phyloP scores from a whole-genome alignment of 2,329 filamentous ascomycete species.

The Plectosphaerella plurivora region DNA sequence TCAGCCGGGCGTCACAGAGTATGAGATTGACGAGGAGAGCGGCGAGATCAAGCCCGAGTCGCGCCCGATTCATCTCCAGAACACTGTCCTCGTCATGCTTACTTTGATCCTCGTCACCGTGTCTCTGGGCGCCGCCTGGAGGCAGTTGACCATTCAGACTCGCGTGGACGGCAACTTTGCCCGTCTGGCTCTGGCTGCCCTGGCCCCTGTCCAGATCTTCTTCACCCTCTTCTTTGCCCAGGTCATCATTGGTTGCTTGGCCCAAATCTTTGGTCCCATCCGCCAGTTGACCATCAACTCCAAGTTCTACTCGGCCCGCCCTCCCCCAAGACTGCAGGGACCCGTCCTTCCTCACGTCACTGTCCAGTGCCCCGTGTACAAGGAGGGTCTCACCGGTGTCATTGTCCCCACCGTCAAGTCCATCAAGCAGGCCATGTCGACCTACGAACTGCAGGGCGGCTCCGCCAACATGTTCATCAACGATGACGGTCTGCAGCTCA shows the following conservation, averaged over 20 bases:
- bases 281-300: constrained; percentile 71
- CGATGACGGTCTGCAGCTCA: constrained; percentile 68
- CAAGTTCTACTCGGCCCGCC: constrained; percentile 74
- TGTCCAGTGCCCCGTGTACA: constrained; percentile 85
- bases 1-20: constrained; percentile 36
- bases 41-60: constrained; percentile 61
- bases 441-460: constrained; percentile 73
- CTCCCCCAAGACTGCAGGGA: constrained; percentile 56
- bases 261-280: constrained; percentile 72
- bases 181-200: constrained; percentile 59
- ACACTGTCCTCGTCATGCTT: constrained; percentile 62
- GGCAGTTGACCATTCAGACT: constrained; percentile 65
- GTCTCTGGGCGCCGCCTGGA: constrained; percentile 65
- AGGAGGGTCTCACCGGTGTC: constrained; percentile 72
- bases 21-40: constrained; percentile 67
- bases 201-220: constrained; percentile 71
- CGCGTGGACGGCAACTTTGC: constrained; percentile 58
- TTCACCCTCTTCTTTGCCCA: constrained; percentile 80
- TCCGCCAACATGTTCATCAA: constrained; percentile 75
- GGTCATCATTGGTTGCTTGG: constrained; percentile 70
- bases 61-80: constrained; percentile 64
- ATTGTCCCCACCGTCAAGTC: constrained; percentile 74
- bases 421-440: constrained; percentile 72
- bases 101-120: constrained; percentile 62
- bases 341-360: constrained; percentile 66